Conservation (phyloP, 345 rosid species). For the Mercurialis annua region DNA sequence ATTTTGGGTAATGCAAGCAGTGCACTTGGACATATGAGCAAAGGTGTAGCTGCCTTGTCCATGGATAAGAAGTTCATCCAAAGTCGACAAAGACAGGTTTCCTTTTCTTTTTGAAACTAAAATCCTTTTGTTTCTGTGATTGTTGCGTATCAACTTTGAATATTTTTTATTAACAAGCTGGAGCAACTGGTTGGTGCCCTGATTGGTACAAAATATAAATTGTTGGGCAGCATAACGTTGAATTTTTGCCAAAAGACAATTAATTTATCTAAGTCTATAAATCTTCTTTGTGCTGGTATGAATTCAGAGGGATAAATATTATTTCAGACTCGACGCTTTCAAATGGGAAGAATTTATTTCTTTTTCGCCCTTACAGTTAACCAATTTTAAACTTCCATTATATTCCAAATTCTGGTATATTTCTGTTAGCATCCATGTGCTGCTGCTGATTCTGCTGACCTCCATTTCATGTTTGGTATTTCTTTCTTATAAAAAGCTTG, state of each 20-base stretch:
- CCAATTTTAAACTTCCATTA: background rate
- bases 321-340: background rate
- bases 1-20: slow-evolving; percentile 98
- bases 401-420: background rate
- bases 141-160: background rate
- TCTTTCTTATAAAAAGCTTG: background rate
- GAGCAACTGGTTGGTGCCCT: background rate
- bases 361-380: background rate
- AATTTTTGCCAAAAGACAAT: background rate
- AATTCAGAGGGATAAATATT: background rate
- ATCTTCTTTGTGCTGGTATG: background rate
- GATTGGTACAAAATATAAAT: background rate
- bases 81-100: slow-evolving; percentile 92
- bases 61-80: slow-evolving; percentile 98
- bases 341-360: background rate
- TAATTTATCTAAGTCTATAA: background rate
- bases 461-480: background rate
- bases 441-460: background rate
- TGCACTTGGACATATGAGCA: slow-evolving; percentile 99
- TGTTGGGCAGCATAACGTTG: background rate
- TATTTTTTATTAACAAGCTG: background rate
- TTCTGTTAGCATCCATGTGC: background rate
- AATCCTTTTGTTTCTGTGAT: slow-evolving; percentile 7
- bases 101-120: slow-evolving; percentile 16
- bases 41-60: slow-evolving; percentile 96